Percentiles rank a stretch among this genome's conserved stretches.
Conservation (phyloP, 352 stramenopile species). For the Globisporangium viniferum region DNA sequence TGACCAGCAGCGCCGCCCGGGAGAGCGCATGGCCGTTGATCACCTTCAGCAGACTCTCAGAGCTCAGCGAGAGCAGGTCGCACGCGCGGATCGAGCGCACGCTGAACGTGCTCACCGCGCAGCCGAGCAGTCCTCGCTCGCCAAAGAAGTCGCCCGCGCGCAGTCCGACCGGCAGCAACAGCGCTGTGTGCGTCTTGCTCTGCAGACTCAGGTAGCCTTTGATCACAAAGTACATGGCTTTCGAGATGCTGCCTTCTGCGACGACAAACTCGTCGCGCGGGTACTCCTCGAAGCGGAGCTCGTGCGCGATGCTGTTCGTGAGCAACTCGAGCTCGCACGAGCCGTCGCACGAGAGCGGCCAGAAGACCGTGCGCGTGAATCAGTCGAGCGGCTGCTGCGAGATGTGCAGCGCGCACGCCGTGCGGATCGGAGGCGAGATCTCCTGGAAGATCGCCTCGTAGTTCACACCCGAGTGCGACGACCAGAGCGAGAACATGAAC, state of each 20-base stretch:
- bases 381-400: constrained; percentile 29
- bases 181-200: constrained; percentile 11
- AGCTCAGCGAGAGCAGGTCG: too few relatives aligned
- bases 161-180: not conserved
- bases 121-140: too few relatives aligned
- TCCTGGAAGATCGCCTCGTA: constrained; percentile 49
- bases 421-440: constrained; percentile 37
- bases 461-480: constrained; percentile 42
- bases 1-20: not conserved
- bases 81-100: too few relatives aligned
- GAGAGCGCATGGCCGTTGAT: constrained; percentile 6
- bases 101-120: too few relatives aligned
- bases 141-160: not conserved
- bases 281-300: constrained; percentile 60
- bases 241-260: constrained; percentile 55
- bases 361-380: constrained; percentile 33
- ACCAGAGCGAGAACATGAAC: constrained; percentile 55
- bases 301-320: constrained; percentile 31
- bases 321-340: constrained; percentile 25
- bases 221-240: constrained; percentile 74
- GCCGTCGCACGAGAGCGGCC: constrained; percentile 17
- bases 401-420: constrained; percentile 31
- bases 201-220: constrained; percentile 33
- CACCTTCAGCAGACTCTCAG: constrained; percentile 14
- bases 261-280: constrained; percentile 58